These are phyloP conservation scores for Emiliania huxleyi DNA, from an alignment of 78 protist species.

Conservation along the genomic window DNA sequence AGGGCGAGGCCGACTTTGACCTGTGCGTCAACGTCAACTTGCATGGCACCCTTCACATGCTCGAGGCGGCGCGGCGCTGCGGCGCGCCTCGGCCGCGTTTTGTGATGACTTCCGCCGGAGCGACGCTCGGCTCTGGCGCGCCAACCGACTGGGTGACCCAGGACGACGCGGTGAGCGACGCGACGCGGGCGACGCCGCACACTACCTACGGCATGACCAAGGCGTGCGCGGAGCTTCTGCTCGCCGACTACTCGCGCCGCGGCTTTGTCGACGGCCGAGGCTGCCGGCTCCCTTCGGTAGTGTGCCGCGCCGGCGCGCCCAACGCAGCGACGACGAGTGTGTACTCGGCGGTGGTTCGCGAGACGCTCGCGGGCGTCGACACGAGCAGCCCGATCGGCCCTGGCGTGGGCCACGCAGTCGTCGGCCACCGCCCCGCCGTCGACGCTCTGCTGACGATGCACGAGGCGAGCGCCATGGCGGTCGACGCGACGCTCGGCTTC, in stretches of 20 bases:
- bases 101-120: background rate
- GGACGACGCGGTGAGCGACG: background rate
- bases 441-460: background rate
- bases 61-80: background rate
- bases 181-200: slow-evolving; percentile 2
- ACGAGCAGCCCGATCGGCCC: background rate
- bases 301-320: background rate
- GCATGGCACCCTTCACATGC: background rate
- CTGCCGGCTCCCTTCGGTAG: background rate
- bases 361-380: background rate
- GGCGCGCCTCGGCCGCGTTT: background rate
- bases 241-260: background rate
- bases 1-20: slow-evolving; percentile 7
- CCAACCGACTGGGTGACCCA: background rate
- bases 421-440: background rate
- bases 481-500: background rate
- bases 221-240: slow-evolving; percentile 7
- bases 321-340: background rate
- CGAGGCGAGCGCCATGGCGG: background rate
- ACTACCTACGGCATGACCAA: background rate
- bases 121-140: slow-evolving; percentile 10
- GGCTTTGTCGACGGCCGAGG: slow-evolving; percentile 9
- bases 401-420: background rate
- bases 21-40: background rate
- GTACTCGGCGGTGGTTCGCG: background rate